A percentile compares a stretch with the other conserved stretches of the same genome.
Evolutionary conservation across 2,329 filamentous ascomycete genomes (phyloP).

Genomic region (Ophiostoma himal-ulmi): DNA sequence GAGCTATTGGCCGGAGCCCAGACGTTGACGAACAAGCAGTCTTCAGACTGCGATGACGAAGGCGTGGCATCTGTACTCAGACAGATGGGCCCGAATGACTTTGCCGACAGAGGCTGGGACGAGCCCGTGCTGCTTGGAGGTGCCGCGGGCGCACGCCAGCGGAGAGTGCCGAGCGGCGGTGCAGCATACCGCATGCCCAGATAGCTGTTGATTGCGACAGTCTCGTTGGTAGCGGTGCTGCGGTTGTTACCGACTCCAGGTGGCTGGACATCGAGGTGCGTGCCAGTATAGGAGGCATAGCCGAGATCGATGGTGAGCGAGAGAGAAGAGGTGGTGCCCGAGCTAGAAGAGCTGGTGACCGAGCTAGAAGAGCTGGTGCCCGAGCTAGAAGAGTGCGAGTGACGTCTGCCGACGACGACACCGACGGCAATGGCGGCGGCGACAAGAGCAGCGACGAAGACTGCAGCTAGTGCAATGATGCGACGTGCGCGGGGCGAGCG

Average conservation of each 20-base stretch:
- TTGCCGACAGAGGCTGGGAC: not conserved
- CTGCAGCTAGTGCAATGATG: not conserved
- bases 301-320: not conserved
- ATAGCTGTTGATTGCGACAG: conserved; percentile 34
- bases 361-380: not conserved
- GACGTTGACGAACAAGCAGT: not conserved
- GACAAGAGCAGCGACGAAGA: not conserved
- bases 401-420: not conserved
- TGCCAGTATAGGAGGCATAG: not conserved
- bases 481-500: not conserved
- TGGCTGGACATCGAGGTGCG: not conserved
- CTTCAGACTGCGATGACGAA: not conserved
- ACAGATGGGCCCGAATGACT: not conserved
- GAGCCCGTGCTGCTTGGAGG: not conserved
- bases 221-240: not conserved
- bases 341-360: not conserved
- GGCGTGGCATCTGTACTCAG: not conserved
- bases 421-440: not conserved
- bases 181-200: conserved; percentile 42
- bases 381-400: not conserved
- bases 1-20: not conserved
- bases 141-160: conserved; percentile 36
- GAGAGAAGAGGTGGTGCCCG: not conserved
- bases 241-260: not conserved
- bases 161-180: conserved; percentile 37